Conservation (phyloP, 805 yeast genomes). For the Wickerhamiella azyma region DNA sequence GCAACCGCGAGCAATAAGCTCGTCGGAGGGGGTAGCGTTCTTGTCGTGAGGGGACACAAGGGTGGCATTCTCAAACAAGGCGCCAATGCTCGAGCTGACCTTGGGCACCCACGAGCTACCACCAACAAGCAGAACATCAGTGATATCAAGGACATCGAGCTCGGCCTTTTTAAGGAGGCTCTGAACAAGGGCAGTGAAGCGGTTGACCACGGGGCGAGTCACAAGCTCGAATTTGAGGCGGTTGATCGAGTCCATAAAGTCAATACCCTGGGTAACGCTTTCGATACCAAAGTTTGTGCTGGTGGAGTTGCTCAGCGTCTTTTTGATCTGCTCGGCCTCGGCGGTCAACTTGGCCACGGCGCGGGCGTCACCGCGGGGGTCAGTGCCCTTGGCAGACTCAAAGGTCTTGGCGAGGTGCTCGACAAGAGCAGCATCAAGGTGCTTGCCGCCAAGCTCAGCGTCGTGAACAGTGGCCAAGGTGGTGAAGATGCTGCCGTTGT, state of each 20-base stretch:
- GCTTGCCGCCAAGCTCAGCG: constrained; percentile 72
- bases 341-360: constrained; percentile 78
- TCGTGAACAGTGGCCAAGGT: constrained; percentile 76
- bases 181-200: constrained; percentile 67
- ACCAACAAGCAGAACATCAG: constrained; percentile 85
- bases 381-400: constrained; percentile 68
- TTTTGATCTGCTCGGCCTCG: constrained; percentile 73
- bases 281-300: constrained; percentile 87
- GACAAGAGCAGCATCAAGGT: constrained; percentile 64
- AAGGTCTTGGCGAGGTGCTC: constrained; percentile 88
- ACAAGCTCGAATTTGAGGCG: constrained; percentile 86
- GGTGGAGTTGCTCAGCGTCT: constrained; percentile 81
- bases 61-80: constrained; percentile 50
- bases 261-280: constrained; percentile 85
- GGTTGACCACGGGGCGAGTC: constrained; percentile 61
- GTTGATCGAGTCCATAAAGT: constrained; percentile 84
- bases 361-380: constrained; percentile 70
- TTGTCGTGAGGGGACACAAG: constrained; percentile 65
- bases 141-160: constrained; percentile 71
- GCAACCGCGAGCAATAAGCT: constrained; percentile 84
- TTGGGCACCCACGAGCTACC: constrained; percentile 91
- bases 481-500: constrained; percentile 88
- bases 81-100: constrained; percentile 59
- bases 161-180: constrained; percentile 67
- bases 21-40: constrained; percentile 78